Conservation (phyloP, 2,329 filamentous ascomycete species). For the Pseudocercospora fijiensis region DNA sequence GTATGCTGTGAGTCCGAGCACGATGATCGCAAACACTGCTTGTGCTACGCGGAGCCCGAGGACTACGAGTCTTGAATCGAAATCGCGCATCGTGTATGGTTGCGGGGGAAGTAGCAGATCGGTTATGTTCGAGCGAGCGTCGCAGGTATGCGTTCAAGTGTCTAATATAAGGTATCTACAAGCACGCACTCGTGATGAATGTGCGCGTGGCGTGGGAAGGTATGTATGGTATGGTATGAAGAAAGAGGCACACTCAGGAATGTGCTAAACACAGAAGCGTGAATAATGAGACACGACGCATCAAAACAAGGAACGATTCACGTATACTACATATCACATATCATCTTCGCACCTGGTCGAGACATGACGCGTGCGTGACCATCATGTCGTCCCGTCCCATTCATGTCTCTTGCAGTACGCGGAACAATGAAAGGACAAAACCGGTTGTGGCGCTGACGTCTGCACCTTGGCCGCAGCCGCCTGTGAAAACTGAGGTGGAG, state of each 20-base stretch:
- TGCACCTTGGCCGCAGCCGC: neutral
- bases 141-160: neutral
- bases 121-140: no score
- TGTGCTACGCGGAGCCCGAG: slow-evolving; percentile 67
- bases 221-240: neutral
- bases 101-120: no score
- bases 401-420: neutral
- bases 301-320: neutral
- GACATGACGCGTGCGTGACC: neutral
- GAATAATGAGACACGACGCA: neutral
- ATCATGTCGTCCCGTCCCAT: neutral
- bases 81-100: slow-evolving; percentile 4
- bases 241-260: neutral
- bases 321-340: neutral
- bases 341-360: neutral
- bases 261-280: neutral
- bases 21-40: slow-evolving; percentile 66
- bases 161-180: no score
- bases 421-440: neutral
- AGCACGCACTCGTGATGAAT: neutral
- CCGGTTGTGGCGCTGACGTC: neutral
- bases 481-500: neutral
- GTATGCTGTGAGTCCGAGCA: slow-evolving; percentile 73
- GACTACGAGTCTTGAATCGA: slow-evolving; percentile 41
- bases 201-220: neutral